Conservation (phyloP, 331 rosid species). For the Malus hybrid region DNA sequence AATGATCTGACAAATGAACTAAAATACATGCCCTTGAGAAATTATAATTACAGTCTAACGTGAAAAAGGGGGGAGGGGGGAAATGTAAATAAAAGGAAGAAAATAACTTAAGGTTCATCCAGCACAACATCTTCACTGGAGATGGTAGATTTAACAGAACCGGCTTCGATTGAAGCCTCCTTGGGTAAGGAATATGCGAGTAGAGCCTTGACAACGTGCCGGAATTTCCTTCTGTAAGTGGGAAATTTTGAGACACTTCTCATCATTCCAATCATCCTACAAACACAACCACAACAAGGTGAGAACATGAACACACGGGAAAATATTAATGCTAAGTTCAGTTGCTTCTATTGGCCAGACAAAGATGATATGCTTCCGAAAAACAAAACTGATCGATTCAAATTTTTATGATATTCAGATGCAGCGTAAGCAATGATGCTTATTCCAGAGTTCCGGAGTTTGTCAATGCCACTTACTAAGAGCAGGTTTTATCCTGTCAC, state of each 20-base stretch:
- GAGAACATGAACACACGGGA: background rate
- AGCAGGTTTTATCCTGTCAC: too few species aligned
- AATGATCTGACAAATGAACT: background rate
- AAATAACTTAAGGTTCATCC: background rate
- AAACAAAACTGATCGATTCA: too few species aligned
- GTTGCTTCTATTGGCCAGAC: background rate
- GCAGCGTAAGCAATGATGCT: background rate
- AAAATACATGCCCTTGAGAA: background rate
- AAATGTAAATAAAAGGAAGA: background rate
- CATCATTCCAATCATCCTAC: constrained; percentile 75
- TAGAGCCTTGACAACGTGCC: constrained; percentile 57
- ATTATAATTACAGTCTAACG: background rate
- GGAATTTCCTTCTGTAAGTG: constrained; percentile 63
- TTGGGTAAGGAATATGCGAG: constrained; percentile 28
- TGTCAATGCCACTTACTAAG: too few species aligned
- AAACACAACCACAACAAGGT: background rate
- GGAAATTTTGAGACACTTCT: constrained; percentile 63
- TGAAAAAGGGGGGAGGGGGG: too few species aligned
- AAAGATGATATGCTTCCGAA: too few species aligned
- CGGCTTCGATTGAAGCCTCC: constrained; percentile 25
- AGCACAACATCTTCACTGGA: constrained; percentile 38
- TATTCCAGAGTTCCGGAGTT: too few species aligned
- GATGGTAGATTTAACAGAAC: constrained; percentile 27
- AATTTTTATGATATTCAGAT: background rate
- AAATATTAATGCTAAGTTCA: background rate